Evolutionary conservation across 192 early-diverging fungal genomes (phyloP).

Genomic region (Coemansia sp.): DNA sequence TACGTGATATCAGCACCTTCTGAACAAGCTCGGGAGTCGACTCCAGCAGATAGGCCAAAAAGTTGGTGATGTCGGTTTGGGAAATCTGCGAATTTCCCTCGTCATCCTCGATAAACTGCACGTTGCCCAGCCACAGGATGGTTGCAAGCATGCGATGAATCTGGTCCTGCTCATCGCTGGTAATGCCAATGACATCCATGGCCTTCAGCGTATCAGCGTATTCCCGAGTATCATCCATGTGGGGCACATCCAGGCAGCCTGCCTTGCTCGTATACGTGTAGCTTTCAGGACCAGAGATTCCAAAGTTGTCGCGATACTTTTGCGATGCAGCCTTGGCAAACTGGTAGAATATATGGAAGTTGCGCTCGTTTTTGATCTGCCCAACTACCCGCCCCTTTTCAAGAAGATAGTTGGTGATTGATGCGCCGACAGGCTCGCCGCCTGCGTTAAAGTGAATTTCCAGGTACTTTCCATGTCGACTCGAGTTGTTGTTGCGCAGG

Average conservation of each 20-base stretch:
- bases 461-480: conserved; percentile 98
- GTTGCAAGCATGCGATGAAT: conserved; percentile 91
- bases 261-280: conserved; percentile 71
- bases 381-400: conserved; percentile 97
- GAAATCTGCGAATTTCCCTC: conserved; percentile 66
- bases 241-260: conserved; percentile 81
- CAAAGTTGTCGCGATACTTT: conserved; percentile 64
- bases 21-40: conserved; percentile 58
- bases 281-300: conserved; percentile 75
- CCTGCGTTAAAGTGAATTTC: conserved; percentile 95
- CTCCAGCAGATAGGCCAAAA: conserved; percentile 73
- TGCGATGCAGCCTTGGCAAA: conserved; percentile 76
- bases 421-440: conserved; percentile 93
- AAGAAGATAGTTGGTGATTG: conserved; percentile 96
- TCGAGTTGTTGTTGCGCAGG: conserved; percentile 96
- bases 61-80: conserved; percentile 63
- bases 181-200: conserved; percentile 91
- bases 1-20: conserved; percentile 66
- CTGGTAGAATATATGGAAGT: conserved; percentile 98
- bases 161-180: conserved; percentile 73
- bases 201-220: conserved; percentile 84
- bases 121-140: conserved; percentile 95
- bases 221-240: conserved; percentile 87
- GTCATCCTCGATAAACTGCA: conserved; percentile 82
- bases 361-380: conserved; percentile 90